phyloP scores from a whole-genome alignment of 345 rosid species.

The Rhodomyrtus tomentosa region DNA sequence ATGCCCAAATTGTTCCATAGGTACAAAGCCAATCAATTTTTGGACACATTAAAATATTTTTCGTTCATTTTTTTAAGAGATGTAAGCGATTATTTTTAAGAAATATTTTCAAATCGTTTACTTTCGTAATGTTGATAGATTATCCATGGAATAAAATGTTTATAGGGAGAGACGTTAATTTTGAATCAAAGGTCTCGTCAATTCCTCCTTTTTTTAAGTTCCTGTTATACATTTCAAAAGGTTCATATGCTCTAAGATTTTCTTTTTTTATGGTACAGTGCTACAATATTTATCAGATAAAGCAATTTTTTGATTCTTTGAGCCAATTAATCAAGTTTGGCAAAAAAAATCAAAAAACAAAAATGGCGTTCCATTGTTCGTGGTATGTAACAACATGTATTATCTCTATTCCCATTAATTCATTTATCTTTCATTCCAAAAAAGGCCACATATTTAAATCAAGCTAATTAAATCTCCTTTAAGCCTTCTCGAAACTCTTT shows the following conservation, averaged over 20 bases:
- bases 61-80: no score
- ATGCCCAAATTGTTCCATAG: no score
- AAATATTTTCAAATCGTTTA: no score
- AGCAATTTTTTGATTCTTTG: background rate
- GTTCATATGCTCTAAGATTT: background rate
- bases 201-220: fast-evolving
- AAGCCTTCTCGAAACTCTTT: fast-evolving
- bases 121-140: background rate
- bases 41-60: no score
- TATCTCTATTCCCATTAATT: background rate
- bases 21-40: no score
- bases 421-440: background rate
- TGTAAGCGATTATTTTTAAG: no score
- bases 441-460: background rate
- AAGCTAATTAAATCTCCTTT: background rate
- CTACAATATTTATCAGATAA: background rate
- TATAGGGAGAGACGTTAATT: background rate
- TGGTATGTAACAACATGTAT: background rate
- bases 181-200: background rate
- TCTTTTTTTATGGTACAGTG: background rate
- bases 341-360: background rate
- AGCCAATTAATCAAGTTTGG: fast-evolving
- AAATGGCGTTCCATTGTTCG: no score
- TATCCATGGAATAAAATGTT: background rate
- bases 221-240: background rate